phyloP scores from a whole-genome alignment of 768 basidiomycete species.

The Cytidiella melzeri region DNA sequence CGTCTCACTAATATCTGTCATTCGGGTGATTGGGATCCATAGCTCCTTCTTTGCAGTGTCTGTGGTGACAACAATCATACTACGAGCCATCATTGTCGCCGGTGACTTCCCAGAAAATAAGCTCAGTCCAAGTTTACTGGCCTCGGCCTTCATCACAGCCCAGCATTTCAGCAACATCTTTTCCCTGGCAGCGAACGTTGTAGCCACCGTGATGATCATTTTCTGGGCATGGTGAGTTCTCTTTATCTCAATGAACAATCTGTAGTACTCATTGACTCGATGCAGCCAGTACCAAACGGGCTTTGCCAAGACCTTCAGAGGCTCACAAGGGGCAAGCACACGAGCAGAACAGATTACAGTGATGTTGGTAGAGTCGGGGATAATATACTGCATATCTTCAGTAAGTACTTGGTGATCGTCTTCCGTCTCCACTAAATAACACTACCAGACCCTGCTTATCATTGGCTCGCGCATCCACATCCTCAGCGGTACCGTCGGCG shows the following conservation, averaged over 20 bases:
- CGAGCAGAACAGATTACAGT: not conserved
- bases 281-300: not conserved
- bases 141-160: too few species aligned
- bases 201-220: not conserved
- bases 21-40: too few species aligned
- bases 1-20: too few species aligned
- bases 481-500: not conserved
- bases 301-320: not conserved
- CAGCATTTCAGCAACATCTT: not conserved
- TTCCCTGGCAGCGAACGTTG: not conserved
- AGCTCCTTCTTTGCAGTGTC: too few species aligned
- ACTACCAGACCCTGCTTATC: not conserved
- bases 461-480: not conserved
- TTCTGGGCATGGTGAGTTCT: not conserved
- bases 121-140: too few species aligned
- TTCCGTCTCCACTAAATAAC: not conserved
- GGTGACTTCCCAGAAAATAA: too few species aligned
- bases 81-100: too few species aligned
- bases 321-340: not conserved
- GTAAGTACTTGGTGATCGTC: not conserved
- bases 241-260: not conserved
- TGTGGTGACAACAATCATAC: too few species aligned
- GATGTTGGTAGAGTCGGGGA: not conserved
- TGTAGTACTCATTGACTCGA: not conserved
- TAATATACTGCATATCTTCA: not conserved